Percentiles rank a stretch among this genome's conserved stretches.
Conservation (phyloP, 768 basidiomycete species). For the Chalciporus pseudorubinellus region DNA sequence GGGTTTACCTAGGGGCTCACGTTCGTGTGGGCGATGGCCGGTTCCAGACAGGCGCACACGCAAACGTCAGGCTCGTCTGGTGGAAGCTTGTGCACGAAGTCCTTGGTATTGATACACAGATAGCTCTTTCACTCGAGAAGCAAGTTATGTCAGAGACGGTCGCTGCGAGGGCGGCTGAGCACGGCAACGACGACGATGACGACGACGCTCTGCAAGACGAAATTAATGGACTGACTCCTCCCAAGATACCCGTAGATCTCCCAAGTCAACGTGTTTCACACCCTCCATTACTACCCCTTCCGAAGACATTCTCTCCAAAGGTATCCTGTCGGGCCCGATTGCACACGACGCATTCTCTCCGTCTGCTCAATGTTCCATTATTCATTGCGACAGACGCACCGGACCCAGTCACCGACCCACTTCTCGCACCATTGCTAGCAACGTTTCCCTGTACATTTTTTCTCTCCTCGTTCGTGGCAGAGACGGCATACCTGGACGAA, state of each 20-base stretch:
- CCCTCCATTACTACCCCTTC: constrained; percentile 27
- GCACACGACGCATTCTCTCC: constrained; percentile 34
- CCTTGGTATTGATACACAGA: constrained; percentile 41
- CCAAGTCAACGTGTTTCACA: constrained; percentile 25
- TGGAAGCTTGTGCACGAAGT: constrained; percentile 51
- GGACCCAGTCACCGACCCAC: no score
- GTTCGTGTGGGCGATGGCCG: constrained; percentile 67
- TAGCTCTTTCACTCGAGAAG: constrained; percentile 33
- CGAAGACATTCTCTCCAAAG: constrained; percentile 9
- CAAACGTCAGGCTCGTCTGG: constrained; percentile 52
- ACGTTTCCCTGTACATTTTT: no score
- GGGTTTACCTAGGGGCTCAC: constrained; percentile 59
- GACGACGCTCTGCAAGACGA: background rate
- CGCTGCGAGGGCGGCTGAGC: background rate
- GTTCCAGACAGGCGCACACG: constrained; percentile 44
- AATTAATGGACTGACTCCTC: constrained; percentile 10
- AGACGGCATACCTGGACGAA: no score
- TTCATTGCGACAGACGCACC: no score
- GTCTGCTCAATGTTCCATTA: background rate
- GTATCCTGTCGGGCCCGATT: constrained; percentile 39
- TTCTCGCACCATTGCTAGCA: no score
- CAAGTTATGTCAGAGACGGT: background rate
- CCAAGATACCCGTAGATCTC: constrained; percentile 18
- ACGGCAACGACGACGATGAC: background rate
- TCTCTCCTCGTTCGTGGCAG: no score